These are phyloP conservation scores for Gracilaria caudata DNA, from an alignment of 23 red algal genomes.

Conservation along the genomic window DNA sequence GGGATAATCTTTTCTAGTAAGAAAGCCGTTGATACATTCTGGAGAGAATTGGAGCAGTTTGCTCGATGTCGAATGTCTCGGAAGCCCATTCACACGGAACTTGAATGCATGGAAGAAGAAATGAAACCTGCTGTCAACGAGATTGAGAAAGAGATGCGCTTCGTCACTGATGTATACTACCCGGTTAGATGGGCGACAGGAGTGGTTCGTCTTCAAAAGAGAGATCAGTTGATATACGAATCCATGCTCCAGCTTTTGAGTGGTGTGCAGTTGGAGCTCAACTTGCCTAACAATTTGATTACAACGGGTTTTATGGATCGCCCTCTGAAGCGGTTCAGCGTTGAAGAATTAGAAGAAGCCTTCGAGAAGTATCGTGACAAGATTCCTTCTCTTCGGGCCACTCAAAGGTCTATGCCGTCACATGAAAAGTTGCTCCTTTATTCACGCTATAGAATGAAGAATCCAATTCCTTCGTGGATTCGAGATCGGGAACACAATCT, in stretches of 20 bases:
- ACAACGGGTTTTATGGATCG: background rate
- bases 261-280: slow-evolving; percentile 33
- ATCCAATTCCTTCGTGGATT: slow-evolving; percentile 19
- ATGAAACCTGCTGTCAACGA: background rate
- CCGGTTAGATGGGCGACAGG: slow-evolving; percentile 8
- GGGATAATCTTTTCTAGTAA: slow-evolving; percentile 33
- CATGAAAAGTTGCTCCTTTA: slow-evolving; percentile 34
- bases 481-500: slow-evolving; percentile 18
- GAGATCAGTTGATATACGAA: slow-evolving; percentile 58
- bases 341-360: slow-evolving; percentile 45
- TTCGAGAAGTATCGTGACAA: slow-evolving; percentile 3
- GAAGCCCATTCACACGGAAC: background rate
- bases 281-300: slow-evolving; percentile 13
- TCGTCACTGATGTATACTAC: slow-evolving; percentile 38
- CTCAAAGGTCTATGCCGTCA: slow-evolving; percentile 28
- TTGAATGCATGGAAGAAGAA: background rate
- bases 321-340: slow-evolving; percentile 6
- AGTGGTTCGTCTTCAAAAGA: slow-evolving; percentile 24
- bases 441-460: slow-evolving; percentile 26
- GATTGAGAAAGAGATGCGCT: background rate
- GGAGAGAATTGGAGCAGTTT: slow-evolving; percentile 62
- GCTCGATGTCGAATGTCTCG: slow-evolving; percentile 22
- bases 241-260: slow-evolving; percentile 37
- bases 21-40: slow-evolving; percentile 40
- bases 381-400: slow-evolving; percentile 16